A percentile compares a stretch with the other conserved stretches of the same genome.
These are phyloP conservation scores for Tephrocybe rancida DNA, from an alignment of 768 basidiomycete genomes.

Conservation along the genomic window DNA sequence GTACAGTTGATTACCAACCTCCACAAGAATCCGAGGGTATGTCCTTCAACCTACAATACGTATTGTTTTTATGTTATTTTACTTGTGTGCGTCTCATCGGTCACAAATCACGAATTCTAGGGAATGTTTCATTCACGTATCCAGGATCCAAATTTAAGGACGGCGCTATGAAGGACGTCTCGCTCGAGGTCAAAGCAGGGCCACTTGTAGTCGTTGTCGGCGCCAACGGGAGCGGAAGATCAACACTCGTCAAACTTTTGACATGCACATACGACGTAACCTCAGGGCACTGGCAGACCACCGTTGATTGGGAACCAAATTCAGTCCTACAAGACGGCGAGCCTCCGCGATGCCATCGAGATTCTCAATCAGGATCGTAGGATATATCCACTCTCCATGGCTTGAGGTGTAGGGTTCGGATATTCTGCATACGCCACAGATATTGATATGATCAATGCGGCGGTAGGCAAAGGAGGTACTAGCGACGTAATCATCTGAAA, in stretches of 20 bases:
- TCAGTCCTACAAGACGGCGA: constrained; percentile 34
- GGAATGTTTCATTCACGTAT: constrained; percentile 53
- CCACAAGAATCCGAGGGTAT: constrained; percentile 24
- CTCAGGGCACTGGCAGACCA: constrained; percentile 35
- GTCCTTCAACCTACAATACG: constrained; percentile 28
- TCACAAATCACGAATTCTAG: constrained; percentile 27
- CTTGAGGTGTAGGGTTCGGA: constrained; percentile 40
- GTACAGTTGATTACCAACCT: constrained; percentile 24
- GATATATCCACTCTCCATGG: constrained; percentile 48
- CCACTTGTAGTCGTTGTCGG: constrained; percentile 58
- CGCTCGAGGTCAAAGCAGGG: constrained; percentile 46
- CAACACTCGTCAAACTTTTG: constrained; percentile 51
- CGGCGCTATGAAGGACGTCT: constrained; percentile 40
- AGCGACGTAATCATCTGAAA: constrained; percentile 10
- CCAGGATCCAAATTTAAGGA: constrained; percentile 36
- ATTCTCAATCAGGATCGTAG: constrained; percentile 50
- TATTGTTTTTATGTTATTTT: neutral
- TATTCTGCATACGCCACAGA: constrained; percentile 17
- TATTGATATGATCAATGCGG: constrained; percentile 23
- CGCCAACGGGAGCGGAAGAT: constrained; percentile 56
- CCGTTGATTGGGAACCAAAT: constrained; percentile 44
- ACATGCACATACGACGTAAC: constrained; percentile 49
- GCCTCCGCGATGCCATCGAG: constrained; percentile 46
- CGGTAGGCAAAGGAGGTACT: constrained; percentile 32
- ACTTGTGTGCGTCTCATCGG: constrained; percentile 5